phyloP scores from a whole-genome alignment of 768 basidiomycete species.

The Lentinus tigrinus region DNA sequence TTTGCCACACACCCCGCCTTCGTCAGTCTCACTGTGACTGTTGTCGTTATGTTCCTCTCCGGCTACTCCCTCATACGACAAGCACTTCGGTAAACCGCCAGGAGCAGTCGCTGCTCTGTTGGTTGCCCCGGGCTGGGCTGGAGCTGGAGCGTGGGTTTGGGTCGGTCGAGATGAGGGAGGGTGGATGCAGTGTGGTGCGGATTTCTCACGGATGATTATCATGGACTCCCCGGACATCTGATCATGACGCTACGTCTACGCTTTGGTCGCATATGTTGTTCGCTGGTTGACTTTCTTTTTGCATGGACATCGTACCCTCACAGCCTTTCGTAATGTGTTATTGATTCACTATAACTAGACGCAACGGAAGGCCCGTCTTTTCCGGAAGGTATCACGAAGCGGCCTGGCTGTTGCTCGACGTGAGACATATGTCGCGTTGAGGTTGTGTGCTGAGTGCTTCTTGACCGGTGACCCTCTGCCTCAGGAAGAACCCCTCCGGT shows the following conservation, averaged over 20 bases:
- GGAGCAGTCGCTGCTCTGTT: not conserved
- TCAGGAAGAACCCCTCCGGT: not conserved
- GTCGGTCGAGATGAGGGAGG: not conserved
- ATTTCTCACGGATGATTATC: constrained; percentile 14
- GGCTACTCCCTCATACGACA: constrained; percentile 57
- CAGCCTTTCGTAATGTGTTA: constrained; percentile 14
- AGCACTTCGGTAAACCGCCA: constrained; percentile 20
- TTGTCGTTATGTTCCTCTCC: constrained; percentile 66
- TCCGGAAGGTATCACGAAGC: not conserved
- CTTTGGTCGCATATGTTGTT: constrained; percentile 12
- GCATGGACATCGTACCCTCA: constrained; percentile 5
- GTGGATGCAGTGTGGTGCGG: constrained; percentile 6
- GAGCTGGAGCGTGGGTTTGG: not conserved
- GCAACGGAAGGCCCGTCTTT: not conserved
- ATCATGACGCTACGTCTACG: constrained; percentile 18
- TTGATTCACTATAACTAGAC: not conserved
- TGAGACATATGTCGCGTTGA: not conserved
- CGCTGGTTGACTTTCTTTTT: not conserved
- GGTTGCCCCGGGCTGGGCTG: not conserved
- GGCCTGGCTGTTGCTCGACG: not conserved
- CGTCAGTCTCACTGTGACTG: constrained; percentile 50
- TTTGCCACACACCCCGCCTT: constrained; percentile 51
- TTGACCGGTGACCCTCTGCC: not conserved
- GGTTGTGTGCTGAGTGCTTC: not conserved
- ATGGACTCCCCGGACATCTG: constrained; percentile 13